phyloP scores from a whole-genome alignment of 495 filamentous ascomycete genomes.

The Cercophora samala region DNA sequence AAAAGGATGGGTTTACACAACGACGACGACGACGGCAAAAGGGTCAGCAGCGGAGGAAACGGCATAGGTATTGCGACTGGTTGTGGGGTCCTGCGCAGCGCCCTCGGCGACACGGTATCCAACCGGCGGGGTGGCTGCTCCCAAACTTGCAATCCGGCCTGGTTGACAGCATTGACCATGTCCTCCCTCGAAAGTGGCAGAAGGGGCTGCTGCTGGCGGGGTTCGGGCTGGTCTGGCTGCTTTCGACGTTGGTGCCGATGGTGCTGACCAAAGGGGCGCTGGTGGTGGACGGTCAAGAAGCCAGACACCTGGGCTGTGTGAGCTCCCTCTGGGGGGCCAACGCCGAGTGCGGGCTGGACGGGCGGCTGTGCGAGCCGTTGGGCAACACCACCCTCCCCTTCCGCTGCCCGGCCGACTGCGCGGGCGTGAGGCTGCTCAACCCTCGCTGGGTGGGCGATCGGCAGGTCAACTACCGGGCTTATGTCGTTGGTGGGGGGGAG shows the following conservation, averaged over 20 bases:
- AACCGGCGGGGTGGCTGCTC: neutral
- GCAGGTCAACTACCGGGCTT: constrained; percentile 62
- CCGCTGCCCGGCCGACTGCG: constrained; percentile 73
- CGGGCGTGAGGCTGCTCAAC: constrained; percentile 59
- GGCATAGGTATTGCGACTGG: neutral
- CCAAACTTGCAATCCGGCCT: neutral
- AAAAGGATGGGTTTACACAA: too few species aligned
- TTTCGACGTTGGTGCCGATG: constrained; percentile 31
- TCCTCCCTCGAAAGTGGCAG: neutral
- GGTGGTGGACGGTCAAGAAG: constrained; percentile 53
- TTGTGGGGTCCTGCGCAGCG: neutral
- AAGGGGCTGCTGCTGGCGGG: neutral
- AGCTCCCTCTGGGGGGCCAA: constrained; percentile 58
- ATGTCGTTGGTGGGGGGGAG: constrained; percentile 69
- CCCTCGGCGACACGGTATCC: neutral
- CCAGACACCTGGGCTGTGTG: constrained; percentile 58
- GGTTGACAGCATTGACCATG: neutral
- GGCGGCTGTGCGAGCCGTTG: constrained; percentile 73
- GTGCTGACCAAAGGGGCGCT: constrained; percentile 55
- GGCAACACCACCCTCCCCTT: constrained; percentile 65
- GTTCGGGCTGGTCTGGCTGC: neutral
- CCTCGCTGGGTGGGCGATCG: constrained; percentile 69
- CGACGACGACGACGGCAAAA: too few species aligned
- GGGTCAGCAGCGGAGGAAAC: neutral
- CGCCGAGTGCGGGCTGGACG: constrained; percentile 73